Conservation (phyloP, 2,329 filamentous ascomycete genomes). For the Colletotrichum paranaense region DNA sequence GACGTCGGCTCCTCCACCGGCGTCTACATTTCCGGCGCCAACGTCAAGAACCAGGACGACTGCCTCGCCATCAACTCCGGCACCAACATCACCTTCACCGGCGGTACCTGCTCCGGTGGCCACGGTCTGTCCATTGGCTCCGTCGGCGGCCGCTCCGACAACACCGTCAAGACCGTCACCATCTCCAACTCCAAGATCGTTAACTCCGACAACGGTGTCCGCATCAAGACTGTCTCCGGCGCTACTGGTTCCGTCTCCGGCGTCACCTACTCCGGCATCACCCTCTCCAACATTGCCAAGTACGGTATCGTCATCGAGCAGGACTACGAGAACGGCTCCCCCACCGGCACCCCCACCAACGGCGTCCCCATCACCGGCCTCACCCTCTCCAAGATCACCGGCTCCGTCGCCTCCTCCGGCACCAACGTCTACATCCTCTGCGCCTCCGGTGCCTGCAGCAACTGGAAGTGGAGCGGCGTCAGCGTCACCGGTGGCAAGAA, state of each 20-base stretch:
- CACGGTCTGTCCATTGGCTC: constrained; percentile 57
- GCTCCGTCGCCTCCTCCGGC: constrained; percentile 52
- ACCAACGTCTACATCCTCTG: constrained; percentile 65
- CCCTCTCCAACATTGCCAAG: constrained; percentile 53
- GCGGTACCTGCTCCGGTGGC: constrained; percentile 55
- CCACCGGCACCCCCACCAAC: constrained; percentile 54
- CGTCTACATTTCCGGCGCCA: constrained; percentile 63
- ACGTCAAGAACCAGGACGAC: constrained; percentile 71
- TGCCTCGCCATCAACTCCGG: constrained; percentile 69
- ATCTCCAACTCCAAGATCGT: constrained; percentile 61
- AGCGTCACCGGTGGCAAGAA: constrained; percentile 62
- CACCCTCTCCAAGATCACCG: constrained; percentile 55
- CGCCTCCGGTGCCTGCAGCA: constrained; percentile 58
- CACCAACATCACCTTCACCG: constrained; percentile 58
- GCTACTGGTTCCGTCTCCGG: constrained; percentile 57
- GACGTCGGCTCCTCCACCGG: constrained; percentile 62
- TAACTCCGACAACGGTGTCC: constrained; percentile 64
- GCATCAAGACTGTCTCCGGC: constrained; percentile 61
- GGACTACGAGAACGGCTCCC: constrained; percentile 61
- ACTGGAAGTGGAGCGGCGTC: constrained; percentile 64
- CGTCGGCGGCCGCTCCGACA: constrained; percentile 61
- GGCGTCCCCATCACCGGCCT: constrained; percentile 66
- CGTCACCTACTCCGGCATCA: constrained; percentile 56
- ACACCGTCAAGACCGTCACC: constrained; percentile 62
- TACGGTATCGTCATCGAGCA: constrained; percentile 53